Evolutionary conservation across 2,329 filamentous ascomycete species (phyloP).

Genomic region (Drechslerella dactyloides): DNA sequence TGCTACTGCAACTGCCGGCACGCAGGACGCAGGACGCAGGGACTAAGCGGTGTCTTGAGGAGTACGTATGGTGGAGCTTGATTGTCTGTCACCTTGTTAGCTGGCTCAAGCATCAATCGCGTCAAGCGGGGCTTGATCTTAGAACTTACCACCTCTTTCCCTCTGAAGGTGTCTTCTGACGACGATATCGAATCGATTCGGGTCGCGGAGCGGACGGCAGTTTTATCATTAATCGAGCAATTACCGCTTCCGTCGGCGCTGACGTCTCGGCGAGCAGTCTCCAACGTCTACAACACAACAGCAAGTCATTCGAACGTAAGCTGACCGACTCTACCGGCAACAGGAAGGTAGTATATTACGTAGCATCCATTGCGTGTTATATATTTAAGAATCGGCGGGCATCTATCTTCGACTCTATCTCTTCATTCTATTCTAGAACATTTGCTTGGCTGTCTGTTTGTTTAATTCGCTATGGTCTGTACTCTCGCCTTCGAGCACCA

Average conservation of each 20-base stretch:
- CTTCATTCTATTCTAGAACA: no score
- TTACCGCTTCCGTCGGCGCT: not conserved
- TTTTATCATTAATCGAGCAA: not conserved
- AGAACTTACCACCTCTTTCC: not conserved
- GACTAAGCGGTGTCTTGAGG: not conserved
- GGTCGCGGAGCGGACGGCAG: no score
- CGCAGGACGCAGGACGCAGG: not conserved
- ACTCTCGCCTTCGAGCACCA: conserved; percentile 40
- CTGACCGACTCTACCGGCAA: no score
- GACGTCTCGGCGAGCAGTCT: conserved; percentile 2
- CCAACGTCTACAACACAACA: conserved; percentile 3
- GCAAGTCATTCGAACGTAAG: not conserved
- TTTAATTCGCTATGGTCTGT: conserved; percentile 21
- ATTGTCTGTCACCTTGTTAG: no score
- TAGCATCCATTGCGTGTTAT: no score
- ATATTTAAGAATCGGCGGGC: no score
- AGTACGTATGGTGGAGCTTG: not conserved
- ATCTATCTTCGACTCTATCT: no score
- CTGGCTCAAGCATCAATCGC: no score
- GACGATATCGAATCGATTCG: no score
- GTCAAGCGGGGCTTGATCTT: not conserved
- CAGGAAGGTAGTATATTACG: no score
- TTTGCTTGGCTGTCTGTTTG: no score
- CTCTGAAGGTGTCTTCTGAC: no score
- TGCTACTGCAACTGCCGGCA: not conserved